Base-by-base conservation (phyloP, 176 grass and related monocot species). In the Phoenix dactylifera region DNA sequence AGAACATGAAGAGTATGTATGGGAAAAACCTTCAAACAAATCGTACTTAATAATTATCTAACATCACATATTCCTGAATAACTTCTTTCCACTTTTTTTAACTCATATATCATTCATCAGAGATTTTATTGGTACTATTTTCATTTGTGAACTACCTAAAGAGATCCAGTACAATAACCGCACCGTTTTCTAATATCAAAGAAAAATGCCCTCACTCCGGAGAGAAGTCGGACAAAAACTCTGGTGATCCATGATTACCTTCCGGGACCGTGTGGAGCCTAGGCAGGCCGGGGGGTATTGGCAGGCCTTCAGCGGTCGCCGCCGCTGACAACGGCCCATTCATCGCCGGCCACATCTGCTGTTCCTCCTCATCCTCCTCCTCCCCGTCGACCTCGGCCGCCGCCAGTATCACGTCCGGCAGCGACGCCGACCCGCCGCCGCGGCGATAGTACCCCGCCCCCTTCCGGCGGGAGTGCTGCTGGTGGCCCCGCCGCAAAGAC, bases 191-290 rank as follows among this genome's bases (percentile, higher is more conserved):
- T 12, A 44, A 44, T 35, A 20, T 62, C 7, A 9, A 48, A 48
- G 17, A 48, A 20, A 63, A 63, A 63, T 32, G 29, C 4, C 26
- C 17, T 50, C 54, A 50, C 35, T 50, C 28, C 5, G 35, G 55
- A 58, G 32, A 62, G 35, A 60, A 71, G 20, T 48, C 35, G 24
- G 44, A 53, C 5, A 54, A 53, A 44, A 44, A 44, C 35, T 44
- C 35, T 19, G 57, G 49, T 60, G 44, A 71, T 51, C 24, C 57
- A 7, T 60, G 39, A 25, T 15, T 76, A 95, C 86, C 83, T 66
- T 75, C 80, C 16, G 77, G 86, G 73, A 79, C 76, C 52, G 75
- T 86, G 64, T 90, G 80, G n/a, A 95, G 80, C 5, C 77, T 83
- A 66, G 83, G 83, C 35, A 95, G 77, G 7, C 90, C 85, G 2